These are phyloP conservation scores for Zoysia pacifica DNA, from an alignment of 176 grass and related monocot genomes.

Conservation along the genomic window DNA sequence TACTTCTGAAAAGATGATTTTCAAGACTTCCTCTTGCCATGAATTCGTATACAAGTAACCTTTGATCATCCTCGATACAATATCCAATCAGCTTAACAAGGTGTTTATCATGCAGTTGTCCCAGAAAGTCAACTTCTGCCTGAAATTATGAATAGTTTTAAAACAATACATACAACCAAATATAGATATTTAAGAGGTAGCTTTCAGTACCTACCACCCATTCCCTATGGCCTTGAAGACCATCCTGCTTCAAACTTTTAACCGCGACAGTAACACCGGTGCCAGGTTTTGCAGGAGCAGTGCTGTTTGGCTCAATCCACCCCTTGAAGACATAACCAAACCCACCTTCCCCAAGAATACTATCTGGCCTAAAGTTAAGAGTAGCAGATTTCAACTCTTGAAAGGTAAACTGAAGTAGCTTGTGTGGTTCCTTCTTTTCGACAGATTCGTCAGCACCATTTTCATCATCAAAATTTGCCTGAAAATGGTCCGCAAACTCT, in stretches of 20 bases:
- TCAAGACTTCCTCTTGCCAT: slow-evolving; percentile 97
- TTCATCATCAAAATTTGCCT: slow-evolving; percentile 54
- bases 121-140: slow-evolving; percentile 97
- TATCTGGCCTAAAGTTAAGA: slow-evolving; percentile 92
- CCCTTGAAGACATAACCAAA: slow-evolving; percentile 99
- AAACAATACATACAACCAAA: slow-evolving; percentile 21
- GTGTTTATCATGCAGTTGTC: slow-evolving; percentile 93
- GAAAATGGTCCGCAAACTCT: slow-evolving; percentile 61
- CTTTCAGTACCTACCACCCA: slow-evolving; percentile 80
- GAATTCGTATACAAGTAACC: slow-evolving; percentile 98
- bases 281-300: slow-evolving; percentile 85
- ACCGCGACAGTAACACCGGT: slow-evolving; percentile 96
- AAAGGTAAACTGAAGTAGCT: slow-evolving; percentile 89
- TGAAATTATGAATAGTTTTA: slow-evolving; percentile 38
- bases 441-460: slow-evolving; percentile 48
- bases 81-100: slow-evolving; percentile 99
- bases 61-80: slow-evolving; percentile 95
- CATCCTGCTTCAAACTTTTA: slow-evolving; percentile 95
- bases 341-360: slow-evolving; percentile 98
- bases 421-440: slow-evolving; percentile 59
- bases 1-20: slow-evolving; percentile 99
- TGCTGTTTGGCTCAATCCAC: slow-evolving; percentile 89
- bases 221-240: slow-evolving; percentile 97
- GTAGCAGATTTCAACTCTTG: slow-evolving; percentile 98
- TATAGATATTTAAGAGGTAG: slow-evolving; percentile 5